Evolutionary conservation across 1,284 basidiomycete genomes (phyloP).

Genomic region (Trametes polyzona): DNA sequence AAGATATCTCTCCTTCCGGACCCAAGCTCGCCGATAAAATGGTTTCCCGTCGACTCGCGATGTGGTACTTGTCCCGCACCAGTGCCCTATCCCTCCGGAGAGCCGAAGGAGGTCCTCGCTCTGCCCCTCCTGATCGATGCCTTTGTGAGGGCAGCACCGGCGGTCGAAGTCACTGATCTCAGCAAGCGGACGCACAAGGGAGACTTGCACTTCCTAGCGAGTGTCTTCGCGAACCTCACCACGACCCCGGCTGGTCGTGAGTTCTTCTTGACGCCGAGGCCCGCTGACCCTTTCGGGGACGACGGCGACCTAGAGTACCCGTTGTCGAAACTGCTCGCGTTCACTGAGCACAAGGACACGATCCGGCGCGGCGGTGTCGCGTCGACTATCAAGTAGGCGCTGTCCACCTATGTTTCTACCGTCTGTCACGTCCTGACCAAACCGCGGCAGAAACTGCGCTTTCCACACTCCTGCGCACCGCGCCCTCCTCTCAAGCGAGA

Average conservation of each 20-base stretch:
- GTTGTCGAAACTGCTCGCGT: constrained; percentile 78
- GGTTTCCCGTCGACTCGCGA: constrained; percentile 76
- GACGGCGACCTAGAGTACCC: constrained; percentile 69
- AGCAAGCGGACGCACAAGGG: constrained; percentile 67
- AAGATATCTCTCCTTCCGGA: constrained; percentile 67
- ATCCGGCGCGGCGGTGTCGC: constrained; percentile 88
- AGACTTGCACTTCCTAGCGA: constrained; percentile 86
- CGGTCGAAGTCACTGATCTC: constrained; percentile 49
- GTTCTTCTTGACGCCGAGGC: constrained; percentile 71
- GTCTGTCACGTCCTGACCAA: not conserved
- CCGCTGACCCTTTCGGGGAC: constrained; percentile 45
- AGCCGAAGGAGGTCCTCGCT: constrained; percentile 61
- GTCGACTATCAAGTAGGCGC: constrained; percentile 89
- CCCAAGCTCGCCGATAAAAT: constrained; percentile 45
- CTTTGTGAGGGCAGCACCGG: constrained; percentile 74
- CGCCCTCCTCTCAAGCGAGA: constrained; percentile 70
- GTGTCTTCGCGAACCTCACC: constrained; percentile 90
- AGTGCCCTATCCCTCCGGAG: constrained; percentile 61
- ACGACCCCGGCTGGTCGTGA: constrained; percentile 67
- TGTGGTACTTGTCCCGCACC: constrained; percentile 73
- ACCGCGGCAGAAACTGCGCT: constrained; percentile 67
- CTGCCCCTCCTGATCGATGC: constrained; percentile 84
- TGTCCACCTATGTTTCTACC: constrained; percentile 18
- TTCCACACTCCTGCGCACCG: constrained; percentile 72
- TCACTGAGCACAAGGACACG: constrained; percentile 86